These are phyloP conservation scores for Pythium dissotocum DNA, from an alignment of 352 stramenopile genomes.

Conservation along the genomic window DNA sequence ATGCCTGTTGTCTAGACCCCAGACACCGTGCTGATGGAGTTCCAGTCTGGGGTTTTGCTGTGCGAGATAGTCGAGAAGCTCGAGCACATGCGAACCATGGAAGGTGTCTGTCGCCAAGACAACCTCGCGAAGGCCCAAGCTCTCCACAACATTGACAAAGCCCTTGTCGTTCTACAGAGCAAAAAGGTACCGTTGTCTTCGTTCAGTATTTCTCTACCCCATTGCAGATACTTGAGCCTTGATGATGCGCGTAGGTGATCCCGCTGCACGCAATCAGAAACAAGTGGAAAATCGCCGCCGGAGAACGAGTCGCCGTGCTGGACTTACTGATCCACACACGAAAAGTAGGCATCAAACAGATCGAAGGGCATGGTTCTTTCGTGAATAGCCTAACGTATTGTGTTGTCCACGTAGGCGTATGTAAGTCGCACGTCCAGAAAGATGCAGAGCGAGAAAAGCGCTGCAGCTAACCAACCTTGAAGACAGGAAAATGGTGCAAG, in stretches of 20 bases:
- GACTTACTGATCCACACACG: neutral
- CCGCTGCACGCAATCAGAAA: conserved; percentile 47
- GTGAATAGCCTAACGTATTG: neutral
- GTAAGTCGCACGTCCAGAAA: neutral
- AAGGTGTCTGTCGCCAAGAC: conserved; percentile 42
- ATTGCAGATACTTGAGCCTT: neutral
- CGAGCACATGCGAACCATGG: conserved; percentile 64
- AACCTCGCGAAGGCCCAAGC: conserved; percentile 49
- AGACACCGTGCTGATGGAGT: conserved; percentile 37
- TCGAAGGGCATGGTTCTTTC: neutral
- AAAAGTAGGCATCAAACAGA: neutral
- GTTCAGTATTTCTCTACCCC: neutral
- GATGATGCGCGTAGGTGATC: conserved; percentile 37
- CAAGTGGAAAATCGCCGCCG: conserved; percentile 10
- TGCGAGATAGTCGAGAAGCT: conserved; percentile 69
- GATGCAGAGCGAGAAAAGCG: neutral
- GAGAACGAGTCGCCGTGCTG: neutral
- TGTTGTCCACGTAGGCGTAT: neutral
- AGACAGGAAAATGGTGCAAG: no score
- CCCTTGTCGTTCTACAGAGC: conserved; percentile 51
- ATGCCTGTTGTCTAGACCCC: conserved; percentile 29
- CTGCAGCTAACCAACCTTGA: no score
- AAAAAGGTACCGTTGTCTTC: conserved; percentile 48
- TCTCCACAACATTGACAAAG: conserved; percentile 77
- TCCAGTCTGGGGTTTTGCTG: conserved; percentile 60